Evolutionary conservation across 179 eudicot species (phyloP).

Genomic region (Amaranthus tricolor): DNA sequence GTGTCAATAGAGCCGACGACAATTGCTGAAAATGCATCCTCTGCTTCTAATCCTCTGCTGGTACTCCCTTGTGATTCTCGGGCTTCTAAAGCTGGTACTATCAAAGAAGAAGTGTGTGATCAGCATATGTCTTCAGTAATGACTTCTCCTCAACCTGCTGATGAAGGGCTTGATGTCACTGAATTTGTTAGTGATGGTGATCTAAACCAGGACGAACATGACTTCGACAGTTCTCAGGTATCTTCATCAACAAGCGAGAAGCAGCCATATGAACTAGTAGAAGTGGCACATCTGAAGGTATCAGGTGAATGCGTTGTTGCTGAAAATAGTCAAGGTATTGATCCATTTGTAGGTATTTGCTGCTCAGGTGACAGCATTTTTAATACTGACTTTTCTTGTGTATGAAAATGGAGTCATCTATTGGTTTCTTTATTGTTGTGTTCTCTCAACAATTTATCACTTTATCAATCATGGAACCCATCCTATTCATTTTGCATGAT

Average conservation of each 20-base stretch:
- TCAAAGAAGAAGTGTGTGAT: constrained; percentile 38
- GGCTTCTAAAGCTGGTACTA: constrained; percentile 38
- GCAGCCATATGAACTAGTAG: constrained; percentile 24
- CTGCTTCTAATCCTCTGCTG: constrained; percentile 26
- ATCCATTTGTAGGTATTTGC: constrained; percentile 27
- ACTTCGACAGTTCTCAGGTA: constrained; percentile 13
- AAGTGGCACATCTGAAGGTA: constrained; percentile 13
- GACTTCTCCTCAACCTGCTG: constrained; percentile 24
- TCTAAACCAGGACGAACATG: constrained; percentile 21
- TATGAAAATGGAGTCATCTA: constrained; percentile 6
- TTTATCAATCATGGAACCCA: background rate
- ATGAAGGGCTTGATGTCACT: constrained; percentile 21
- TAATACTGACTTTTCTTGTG: background rate
- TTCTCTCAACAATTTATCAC: background rate
- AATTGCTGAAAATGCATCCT: constrained; percentile 21
- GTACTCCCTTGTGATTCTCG: constrained; percentile 33
- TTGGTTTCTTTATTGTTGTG: background rate
- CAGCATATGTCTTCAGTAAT: constrained; percentile 29
- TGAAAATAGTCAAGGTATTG: constrained; percentile 28
- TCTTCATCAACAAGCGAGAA: constrained; percentile 24
- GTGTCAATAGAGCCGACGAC: constrained; percentile 19
- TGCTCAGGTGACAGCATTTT: constrained; percentile 5
- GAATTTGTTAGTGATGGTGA: constrained; percentile 15
- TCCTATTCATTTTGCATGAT: background rate
- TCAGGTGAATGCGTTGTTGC: constrained; percentile 14